Evolutionary conservation across 2,329 filamentous ascomycete species (phyloP).

Genomic region (Acephala macrosclerotiorum): DNA sequence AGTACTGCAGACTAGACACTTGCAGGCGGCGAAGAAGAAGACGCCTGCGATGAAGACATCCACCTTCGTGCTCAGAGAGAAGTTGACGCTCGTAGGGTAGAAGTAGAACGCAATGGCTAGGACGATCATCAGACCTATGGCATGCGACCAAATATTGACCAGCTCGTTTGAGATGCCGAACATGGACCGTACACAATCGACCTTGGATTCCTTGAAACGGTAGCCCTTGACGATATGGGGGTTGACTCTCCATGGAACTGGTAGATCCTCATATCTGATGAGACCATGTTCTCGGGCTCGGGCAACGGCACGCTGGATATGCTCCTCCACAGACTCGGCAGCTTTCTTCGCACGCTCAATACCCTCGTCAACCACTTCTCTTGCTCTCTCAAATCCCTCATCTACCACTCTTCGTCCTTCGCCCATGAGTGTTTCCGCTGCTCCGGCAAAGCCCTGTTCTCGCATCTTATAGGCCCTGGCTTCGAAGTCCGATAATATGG

Average conservation of each 20-base stretch:
- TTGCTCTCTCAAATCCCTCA: conserved; percentile 76
- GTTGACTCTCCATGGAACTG: conserved; percentile 92
- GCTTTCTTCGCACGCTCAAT: conserved; percentile 78
- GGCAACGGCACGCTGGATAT: conserved; percentile 79
- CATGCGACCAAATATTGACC: conserved; percentile 98
- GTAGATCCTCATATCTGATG: conserved; percentile 88
- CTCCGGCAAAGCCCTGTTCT: conserved; percentile 77
- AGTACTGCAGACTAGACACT: conserved; percentile 93
- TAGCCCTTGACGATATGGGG: conserved; percentile 92
- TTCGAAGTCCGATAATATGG: conserved; percentile 87
- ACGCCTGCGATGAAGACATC: conserved; percentile 91
- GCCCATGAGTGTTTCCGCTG: conserved; percentile 76
- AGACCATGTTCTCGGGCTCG: conserved; percentile 82
- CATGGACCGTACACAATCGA: conserved; percentile 85
- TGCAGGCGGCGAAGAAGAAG: conserved; percentile 95
- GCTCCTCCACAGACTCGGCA: conserved; percentile 82
- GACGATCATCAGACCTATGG: conserved; percentile 86
- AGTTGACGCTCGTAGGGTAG: conserved; percentile 88
- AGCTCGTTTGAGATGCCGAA: conserved; percentile 90
- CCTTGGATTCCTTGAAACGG: conserved; percentile 90
- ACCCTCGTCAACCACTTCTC: conserved; percentile 80
- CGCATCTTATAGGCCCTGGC: conserved; percentile 79
- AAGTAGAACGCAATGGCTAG: conserved; percentile 93
- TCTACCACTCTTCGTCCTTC: conserved; percentile 83
- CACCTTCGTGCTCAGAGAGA: conserved; percentile 82